Percentiles rank a stretch among this genome's conserved stretches.
Conservation (phyloP, 2,329 filamentous ascomycete genomes). For the Trichophyton simii region DNA sequence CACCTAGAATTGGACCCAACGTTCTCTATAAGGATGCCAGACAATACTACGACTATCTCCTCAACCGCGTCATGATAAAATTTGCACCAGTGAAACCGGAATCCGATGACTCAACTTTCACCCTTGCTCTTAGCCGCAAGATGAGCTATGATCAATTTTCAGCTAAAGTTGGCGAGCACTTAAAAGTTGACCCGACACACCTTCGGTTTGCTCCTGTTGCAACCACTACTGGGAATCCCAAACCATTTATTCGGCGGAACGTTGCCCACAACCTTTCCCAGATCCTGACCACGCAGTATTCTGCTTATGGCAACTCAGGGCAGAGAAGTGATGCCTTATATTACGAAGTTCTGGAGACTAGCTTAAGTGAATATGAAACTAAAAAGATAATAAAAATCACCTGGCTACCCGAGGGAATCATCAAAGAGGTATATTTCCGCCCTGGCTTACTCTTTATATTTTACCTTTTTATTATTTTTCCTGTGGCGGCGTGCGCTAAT, state of each 20-base stretch:
- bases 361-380: constrained; percentile 79
- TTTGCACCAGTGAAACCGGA: constrained; percentile 53
- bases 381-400: constrained; percentile 77
- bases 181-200: constrained; percentile 71
- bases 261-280: constrained; percentile 58
- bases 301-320: constrained; percentile 53
- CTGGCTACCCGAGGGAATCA: constrained; percentile 78
- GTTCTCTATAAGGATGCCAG: constrained; percentile 55
- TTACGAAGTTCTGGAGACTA: constrained; percentile 91
- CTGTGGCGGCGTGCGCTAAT: neutral
- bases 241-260: constrained; percentile 62
- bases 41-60: constrained; percentile 84
- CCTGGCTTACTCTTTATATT: neutral
- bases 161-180: constrained; percentile 64
- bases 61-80: constrained; percentile 66
- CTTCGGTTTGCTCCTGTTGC: constrained; percentile 85
- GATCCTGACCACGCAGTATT: constrained; percentile 66
- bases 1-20: constrained; percentile 22
- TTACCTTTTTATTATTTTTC: neutral
- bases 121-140: constrained; percentile 69
- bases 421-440: constrained; percentile 61
- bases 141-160: constrained; percentile 81
- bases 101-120: constrained; percentile 53
- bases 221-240: constrained; percentile 60
- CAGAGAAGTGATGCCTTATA: constrained; percentile 69